Base-by-base conservation (phyloP, 352 stramenopile species). In the Phytophthora cryptogea region DNA sequence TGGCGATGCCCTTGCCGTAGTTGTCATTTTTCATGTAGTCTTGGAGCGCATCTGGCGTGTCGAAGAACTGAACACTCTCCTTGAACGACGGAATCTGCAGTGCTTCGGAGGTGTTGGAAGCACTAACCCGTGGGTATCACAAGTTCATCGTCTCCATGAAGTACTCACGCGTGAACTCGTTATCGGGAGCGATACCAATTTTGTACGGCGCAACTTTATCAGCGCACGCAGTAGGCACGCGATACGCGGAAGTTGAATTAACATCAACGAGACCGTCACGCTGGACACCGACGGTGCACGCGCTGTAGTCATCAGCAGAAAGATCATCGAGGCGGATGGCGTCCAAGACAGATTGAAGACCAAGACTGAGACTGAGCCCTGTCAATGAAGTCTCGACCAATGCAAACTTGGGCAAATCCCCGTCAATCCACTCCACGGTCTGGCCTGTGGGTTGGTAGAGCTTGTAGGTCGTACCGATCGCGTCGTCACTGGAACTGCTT, bases 1-100 rank as follows among this genome's bases (percentile, higher is more conserved):
- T 72, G n/a, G n/a, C n/a, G n/a, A n/a, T n/a, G n/a, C n/a, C n/a
- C n/a, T n/a, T n/a, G n/a, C n/a, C 82, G 62, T 91, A 89, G 23
- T 72, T 60, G 3, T 74, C 66, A 3, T 69, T 63, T 46, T 65
- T 76, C 4, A 89, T 66, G 36, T 88, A 91, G 4, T 76, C 59
- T 27, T 84, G 68, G 14, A 89, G 51, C 3, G 55, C 73, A 37
- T 80, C 58, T 5, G 68, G 54, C 4, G 69, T 74, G 27, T 74
- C 51, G 58, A 83, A 91, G 45, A 91, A 91, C 49, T 77, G 4
- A n/a, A 91, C 67, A 32, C 75, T 84, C 33, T 89, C 78, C 16
- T 68, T 33, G 1, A 87, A 69, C 8, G 76, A 88, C 14, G 82
- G 82, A 35, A 89, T 63, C 23, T 77, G 45, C 0, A 63, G 54